Percentiles rank a stretch among this genome's conserved stretches.
Evolutionary conservation across 2,329 filamentous ascomycete species (phyloP).

Genomic region (Scopulariopsis brevicaulis): DNA sequence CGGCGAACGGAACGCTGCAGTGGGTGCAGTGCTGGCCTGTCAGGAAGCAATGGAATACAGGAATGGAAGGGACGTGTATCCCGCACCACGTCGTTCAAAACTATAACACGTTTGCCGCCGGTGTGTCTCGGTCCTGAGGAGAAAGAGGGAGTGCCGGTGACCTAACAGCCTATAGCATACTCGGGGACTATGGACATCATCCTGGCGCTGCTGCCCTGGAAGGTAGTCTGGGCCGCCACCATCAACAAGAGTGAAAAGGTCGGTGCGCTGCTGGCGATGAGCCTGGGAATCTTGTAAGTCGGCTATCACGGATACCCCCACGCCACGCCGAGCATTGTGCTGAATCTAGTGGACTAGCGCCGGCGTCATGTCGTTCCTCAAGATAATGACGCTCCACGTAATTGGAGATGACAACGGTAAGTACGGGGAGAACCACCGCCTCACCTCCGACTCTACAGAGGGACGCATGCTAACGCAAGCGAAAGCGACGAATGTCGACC

Average conservation of each 20-base stretch:
- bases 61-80: slow-evolving; percentile 16
- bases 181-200: slow-evolving; percentile 23
- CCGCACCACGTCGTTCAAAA: not conserved
- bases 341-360: slow-evolving; percentile 12
- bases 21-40: slow-evolving; percentile 9
- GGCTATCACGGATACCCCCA: not conserved
- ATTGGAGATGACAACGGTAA: slow-evolving; percentile 3
- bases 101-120: slow-evolving; percentile 3
- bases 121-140: not conserved
- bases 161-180: slow-evolving; percentile 10
- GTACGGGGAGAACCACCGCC: no score
- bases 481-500: slow-evolving; percentile 6
- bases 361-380: slow-evolving; percentile 16
- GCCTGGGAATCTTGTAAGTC: slow-evolving; percentile 26
- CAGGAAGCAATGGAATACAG: slow-evolving; percentile 11
- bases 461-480: not conserved
- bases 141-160: not conserved
- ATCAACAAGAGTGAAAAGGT: slow-evolving; percentile 26
- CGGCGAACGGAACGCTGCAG: slow-evolving; percentile 8
- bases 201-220: slow-evolving; percentile 25
- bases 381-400: slow-evolving; percentile 12
- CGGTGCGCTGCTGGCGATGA: slow-evolving; percentile 26
- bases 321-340: not conserved
- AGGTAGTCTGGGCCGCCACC: slow-evolving; percentile 22
- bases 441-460: not conserved